Base-by-base conservation (phyloP, 768 basidiomycete genomes). In the Tremella fuciformis region DNA sequence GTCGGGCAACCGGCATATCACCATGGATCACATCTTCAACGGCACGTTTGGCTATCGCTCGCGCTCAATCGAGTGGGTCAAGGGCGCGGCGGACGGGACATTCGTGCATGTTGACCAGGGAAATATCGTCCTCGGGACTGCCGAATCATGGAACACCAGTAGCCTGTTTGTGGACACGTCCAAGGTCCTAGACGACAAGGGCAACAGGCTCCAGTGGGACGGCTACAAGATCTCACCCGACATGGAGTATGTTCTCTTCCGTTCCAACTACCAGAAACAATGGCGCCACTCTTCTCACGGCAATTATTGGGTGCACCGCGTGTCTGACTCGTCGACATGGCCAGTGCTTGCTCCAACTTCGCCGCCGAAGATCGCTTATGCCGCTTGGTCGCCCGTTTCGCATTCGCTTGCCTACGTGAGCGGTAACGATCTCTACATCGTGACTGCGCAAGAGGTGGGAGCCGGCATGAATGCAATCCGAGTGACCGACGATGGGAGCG, bases 81-180 rank as follows among this genome's bases (percentile, higher is more conserved):
- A 87, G 8, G 92, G 96, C 96, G 96, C 93, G 66, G 91, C 90
- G 0, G 96, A 99, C 73, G 96, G 96, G 0, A 89, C 96, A 1
- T 96, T 86, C 78, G 88, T 88, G 1, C 64, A 67, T 6, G 79
- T 84, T 0, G 78, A 78, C 19, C 78, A 84, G 49, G 84, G 84
- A 13, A 80, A 82, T 54, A 89, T 99, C 75, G 81, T 84, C 37
- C 83, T 99, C 3, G 85, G 89, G 3, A 87, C 93, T 69, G 80
- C 97, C 19, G 85, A 86, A 76, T 84, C 83, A 22, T 90, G 59
- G 54, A 67, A 56, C 16, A 47, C 56, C 26, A 58, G 56, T 11
- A 58, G 55, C 1, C 38, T 75, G 11, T 68, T 77, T 4, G 75
- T 77, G 49, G 66, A 76, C 44, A 64, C 73, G 0, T 53, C 69